Conservation (phyloP, 345 rosid species). For the Aegle marmelos region DNA sequence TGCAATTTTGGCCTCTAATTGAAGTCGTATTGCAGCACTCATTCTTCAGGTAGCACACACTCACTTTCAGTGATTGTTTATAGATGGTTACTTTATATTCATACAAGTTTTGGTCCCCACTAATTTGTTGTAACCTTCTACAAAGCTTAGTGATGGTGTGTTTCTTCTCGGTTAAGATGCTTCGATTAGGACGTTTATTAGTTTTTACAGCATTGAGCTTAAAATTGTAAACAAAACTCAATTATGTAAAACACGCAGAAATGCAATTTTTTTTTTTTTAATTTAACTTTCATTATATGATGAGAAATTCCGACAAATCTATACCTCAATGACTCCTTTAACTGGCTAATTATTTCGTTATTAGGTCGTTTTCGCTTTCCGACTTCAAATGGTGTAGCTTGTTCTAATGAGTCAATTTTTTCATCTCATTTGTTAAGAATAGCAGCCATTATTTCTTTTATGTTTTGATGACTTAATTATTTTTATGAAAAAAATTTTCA, state of each 20-base stretch:
- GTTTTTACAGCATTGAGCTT: slow-evolving; percentile 2
- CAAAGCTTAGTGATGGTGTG: slow-evolving; percentile 15
- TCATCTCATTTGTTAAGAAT: background rate
- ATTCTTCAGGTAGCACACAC: slow-evolving; percentile 23
- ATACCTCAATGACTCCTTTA: background rate
- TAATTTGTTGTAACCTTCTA: slow-evolving; percentile 21
- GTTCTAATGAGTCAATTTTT: background rate
- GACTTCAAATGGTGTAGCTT: too few relatives aligned
- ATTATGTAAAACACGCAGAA: slow-evolving; percentile 17
- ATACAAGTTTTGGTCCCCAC: slow-evolving; percentile 21
- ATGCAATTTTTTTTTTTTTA: slow-evolving; percentile 19
- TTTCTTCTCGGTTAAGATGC: slow-evolving; percentile 7
- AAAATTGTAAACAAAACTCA: slow-evolving; percentile 23
- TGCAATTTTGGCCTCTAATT: slow-evolving; percentile 84
- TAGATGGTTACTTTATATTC: slow-evolving; percentile 19
- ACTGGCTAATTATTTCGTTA: background rate
- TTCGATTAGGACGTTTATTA: slow-evolving; percentile 11
- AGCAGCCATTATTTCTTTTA: background rate
- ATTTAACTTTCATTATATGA: background rate
- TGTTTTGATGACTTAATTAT: too few relatives aligned
- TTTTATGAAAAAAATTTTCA: too few relatives aligned
- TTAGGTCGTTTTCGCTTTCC: background rate
- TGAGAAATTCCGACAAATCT: background rate
- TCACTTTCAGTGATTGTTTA: slow-evolving; percentile 27
- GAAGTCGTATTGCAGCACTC: slow-evolving; percentile 16